These are phyloP conservation scores for Verticillium nonalfalfae DNA, from an alignment of 2,329 filamentous ascomycete species.

Conservation along the genomic window DNA sequence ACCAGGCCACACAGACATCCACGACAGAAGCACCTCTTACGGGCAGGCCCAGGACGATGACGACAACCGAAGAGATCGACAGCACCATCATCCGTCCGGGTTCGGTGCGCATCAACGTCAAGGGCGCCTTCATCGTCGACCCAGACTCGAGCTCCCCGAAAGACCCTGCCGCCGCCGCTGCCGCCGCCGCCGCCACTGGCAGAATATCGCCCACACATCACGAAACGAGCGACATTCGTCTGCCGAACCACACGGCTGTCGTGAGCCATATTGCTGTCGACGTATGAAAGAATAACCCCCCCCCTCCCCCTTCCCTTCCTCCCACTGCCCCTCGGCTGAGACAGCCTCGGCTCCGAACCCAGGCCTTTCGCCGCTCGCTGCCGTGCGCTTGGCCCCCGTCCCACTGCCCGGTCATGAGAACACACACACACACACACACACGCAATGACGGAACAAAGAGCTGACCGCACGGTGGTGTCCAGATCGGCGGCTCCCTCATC, in stretches of 20 bases:
- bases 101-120: conserved; percentile 89
- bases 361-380: neutral
- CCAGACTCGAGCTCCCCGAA: conserved; percentile 57
- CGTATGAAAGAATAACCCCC: conserved; percentile 41
- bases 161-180: conserved; percentile 20
- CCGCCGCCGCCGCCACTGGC: conserved; percentile 25
- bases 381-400: too few relatives aligned
- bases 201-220: conserved; percentile 42
- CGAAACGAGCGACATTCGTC: conserved; percentile 88
- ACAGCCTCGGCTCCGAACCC: neutral
- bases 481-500: conserved; percentile 93
- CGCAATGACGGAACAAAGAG: neutral
- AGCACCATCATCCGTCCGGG: conserved; percentile 56
- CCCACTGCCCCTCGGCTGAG: neutral
- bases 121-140: conserved; percentile 94
- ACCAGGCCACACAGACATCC: neutral
- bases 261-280: conserved; percentile 97
- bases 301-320: too few relatives aligned
- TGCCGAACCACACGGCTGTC: conserved; percentile 90
- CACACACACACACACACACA: neutral
- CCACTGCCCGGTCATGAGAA: neutral
- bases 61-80: conserved; percentile 45
- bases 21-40: neutral
- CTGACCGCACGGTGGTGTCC: conserved; percentile 7
- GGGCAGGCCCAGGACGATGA: neutral